A percentile compares a stretch with the other conserved stretches of the same genome.
Conservation (phyloP, 2,329 filamentous ascomycete genomes). For the Helotiales sp. region DNA sequence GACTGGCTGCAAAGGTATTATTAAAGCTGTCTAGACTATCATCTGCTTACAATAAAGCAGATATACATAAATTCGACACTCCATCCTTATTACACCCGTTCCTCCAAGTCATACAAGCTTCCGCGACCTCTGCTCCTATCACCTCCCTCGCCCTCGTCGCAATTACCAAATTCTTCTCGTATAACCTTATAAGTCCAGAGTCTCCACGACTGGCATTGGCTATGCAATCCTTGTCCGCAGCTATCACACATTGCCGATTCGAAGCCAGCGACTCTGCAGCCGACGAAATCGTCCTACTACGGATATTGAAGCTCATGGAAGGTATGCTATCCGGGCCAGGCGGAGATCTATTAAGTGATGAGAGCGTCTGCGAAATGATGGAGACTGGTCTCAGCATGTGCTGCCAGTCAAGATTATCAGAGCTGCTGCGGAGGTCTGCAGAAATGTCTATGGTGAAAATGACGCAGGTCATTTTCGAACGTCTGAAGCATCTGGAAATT, state of each 20-base stretch:
- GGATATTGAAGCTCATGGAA: conserved; percentile 97
- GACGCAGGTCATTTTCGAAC: conserved; percentile 97
- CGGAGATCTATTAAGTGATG: conserved; percentile 90
- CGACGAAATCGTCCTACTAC: conserved; percentile 90
- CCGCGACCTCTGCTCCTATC: conserved; percentile 92
- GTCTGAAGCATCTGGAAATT: conserved; percentile 82
- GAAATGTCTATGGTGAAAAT: conserved; percentile 98
- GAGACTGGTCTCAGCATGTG: conserved; percentile 96
- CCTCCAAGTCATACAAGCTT: conserved; percentile 93
- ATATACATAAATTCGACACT: conserved; percentile 87
- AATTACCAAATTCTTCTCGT: conserved; percentile 94
- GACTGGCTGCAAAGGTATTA: conserved; percentile 75
- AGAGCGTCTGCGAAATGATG: conserved; percentile 99
- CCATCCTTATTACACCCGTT: conserved; percentile 89
- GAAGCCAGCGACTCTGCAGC: conserved; percentile 94
- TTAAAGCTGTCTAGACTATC: not conserved
- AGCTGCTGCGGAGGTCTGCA: conserved; percentile 84
- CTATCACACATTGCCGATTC: conserved; percentile 96
- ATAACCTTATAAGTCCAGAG: conserved; percentile 80
- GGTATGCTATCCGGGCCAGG: conserved; percentile 94
- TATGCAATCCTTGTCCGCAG: conserved; percentile 92
- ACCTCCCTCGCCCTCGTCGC: conserved; percentile 92
- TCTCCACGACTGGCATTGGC: conserved; percentile 88
- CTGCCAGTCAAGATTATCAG: conserved; percentile 88
- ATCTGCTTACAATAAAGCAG: conserved; percentile 45